phyloP scores from a whole-genome alignment of 2,329 filamentous ascomycete species.

The Ophiosphaerella narmari region DNA sequence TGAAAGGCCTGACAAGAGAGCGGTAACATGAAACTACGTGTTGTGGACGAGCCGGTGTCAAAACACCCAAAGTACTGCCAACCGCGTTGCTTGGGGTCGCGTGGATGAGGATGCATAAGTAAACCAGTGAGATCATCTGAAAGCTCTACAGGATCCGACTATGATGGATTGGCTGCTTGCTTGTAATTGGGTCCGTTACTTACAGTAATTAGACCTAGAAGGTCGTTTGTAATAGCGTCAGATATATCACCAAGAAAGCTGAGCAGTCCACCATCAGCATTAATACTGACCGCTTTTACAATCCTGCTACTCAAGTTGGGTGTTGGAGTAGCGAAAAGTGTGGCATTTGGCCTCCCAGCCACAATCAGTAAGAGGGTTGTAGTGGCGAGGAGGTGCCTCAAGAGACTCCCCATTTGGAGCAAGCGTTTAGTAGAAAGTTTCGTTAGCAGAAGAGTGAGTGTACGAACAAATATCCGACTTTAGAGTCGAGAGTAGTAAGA shows the following conservation, averaged over 20 bases:
- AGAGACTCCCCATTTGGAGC: constrained; percentile 6
- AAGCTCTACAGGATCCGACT: not conserved
- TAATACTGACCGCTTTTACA: not conserved
- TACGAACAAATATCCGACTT: not conserved
- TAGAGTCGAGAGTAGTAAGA: not conserved
- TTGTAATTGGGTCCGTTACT: not conserved
- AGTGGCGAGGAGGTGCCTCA: constrained; percentile 3
- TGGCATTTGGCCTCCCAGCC: not conserved
- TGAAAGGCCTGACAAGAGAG: no score
- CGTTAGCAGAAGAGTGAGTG: constrained; percentile 5
- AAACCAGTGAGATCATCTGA: not conserved
- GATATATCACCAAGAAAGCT: not conserved
- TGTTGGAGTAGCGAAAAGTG: not conserved
- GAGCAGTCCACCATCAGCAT: not conserved
- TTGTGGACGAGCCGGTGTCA: not conserved
- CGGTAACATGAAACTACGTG: not conserved
- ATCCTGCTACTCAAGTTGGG: not conserved
- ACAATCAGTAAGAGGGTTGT: constrained; percentile 1
- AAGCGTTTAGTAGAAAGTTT: not conserved
- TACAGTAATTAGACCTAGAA: constrained; percentile 3
- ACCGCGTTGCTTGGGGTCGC: constrained; percentile 5
- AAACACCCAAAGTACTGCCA: constrained; percentile 13
- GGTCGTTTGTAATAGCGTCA: constrained; percentile 1
- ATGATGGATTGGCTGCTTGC: not conserved
- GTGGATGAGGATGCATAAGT: constrained; percentile 5